Conservation (phyloP, 306 rosid genomes). For the Psophocarpus tetragonolobus region DNA sequence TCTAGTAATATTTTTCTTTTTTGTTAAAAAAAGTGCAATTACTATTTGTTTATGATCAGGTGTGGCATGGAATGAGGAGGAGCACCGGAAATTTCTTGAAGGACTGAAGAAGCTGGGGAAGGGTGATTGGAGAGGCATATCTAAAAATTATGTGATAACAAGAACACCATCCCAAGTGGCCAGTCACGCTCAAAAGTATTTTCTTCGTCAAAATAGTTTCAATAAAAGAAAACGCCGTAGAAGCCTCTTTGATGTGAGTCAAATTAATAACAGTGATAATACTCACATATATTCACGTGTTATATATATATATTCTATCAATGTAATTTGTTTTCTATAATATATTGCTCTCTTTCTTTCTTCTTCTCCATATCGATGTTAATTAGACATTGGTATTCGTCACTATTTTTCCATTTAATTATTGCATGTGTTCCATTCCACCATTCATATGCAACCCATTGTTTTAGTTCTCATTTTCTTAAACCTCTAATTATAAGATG, state of each 20-base stretch:
- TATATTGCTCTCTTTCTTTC: no score
- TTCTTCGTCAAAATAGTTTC: background rate
- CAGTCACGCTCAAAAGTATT: background rate
- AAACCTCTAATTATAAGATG: no score
- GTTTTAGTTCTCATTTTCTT: background rate
- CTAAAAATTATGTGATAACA: background rate
- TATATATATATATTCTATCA: no score
- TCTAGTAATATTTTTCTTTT: background rate
- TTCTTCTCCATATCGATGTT: no score
- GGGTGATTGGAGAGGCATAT: background rate
- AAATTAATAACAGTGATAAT: background rate
- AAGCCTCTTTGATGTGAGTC: background rate
- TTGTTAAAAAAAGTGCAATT: background rate
- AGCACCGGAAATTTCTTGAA: background rate
- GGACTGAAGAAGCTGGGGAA: background rate
- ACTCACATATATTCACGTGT: no score
- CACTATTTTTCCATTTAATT: no score
- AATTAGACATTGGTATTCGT: no score
- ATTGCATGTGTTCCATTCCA: no score
- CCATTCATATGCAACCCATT: background rate
- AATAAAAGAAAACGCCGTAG: background rate
- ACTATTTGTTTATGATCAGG: background rate
- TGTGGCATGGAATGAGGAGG: background rate
- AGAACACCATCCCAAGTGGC: background rate
- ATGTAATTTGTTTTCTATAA: no score